Evolutionary conservation across 768 basidiomycete genomes (phyloP).

Genomic region (Boletus rubescentipes): DNA sequence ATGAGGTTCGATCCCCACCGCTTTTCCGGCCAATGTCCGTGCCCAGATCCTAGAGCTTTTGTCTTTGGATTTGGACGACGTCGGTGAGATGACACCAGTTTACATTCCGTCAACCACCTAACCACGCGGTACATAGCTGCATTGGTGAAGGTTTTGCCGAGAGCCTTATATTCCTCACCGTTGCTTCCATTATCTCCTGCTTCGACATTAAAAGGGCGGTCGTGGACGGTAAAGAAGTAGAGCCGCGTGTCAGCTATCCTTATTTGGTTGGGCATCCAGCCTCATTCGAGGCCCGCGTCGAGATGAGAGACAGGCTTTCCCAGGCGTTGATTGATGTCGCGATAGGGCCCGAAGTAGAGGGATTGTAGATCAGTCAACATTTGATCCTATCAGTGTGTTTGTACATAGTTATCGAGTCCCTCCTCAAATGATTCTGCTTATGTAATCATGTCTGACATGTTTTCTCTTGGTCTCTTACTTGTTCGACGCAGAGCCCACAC

Average conservation of each 20-base stretch:
- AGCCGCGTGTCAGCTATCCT: slow-evolving; percentile 2
- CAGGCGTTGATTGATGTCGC: not conserved
- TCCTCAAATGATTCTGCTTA: too few relatives aligned
- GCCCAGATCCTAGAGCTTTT: not conserved
- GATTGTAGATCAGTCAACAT: not conserved
- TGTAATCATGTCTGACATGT: too few relatives aligned
- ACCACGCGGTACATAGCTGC: not conserved
- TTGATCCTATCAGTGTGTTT: too few relatives aligned
- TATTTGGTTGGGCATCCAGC: not conserved
- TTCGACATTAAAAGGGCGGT: not conserved
- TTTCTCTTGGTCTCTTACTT: too few relatives aligned
- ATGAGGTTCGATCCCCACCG: not conserved
- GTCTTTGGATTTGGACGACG: slow-evolving; percentile 5
- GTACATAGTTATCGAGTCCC: too few relatives aligned
- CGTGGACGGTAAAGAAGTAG: not conserved
- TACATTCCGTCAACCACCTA: not conserved
- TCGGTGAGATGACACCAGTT: not conserved
- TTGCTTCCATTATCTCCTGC: not conserved
- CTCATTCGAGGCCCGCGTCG: not conserved
- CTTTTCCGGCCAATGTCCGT: not conserved
- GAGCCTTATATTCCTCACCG: not conserved
- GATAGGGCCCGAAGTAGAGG: not conserved
- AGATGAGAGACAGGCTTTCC: not conserved
- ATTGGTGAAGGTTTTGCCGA: slow-evolving; percentile 1
- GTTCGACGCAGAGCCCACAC: too few relatives aligned